Evolutionary conservation across 2,329 filamentous ascomycete species (phyloP).

Genomic region (Plectosphaerella cucumerina): DNA sequence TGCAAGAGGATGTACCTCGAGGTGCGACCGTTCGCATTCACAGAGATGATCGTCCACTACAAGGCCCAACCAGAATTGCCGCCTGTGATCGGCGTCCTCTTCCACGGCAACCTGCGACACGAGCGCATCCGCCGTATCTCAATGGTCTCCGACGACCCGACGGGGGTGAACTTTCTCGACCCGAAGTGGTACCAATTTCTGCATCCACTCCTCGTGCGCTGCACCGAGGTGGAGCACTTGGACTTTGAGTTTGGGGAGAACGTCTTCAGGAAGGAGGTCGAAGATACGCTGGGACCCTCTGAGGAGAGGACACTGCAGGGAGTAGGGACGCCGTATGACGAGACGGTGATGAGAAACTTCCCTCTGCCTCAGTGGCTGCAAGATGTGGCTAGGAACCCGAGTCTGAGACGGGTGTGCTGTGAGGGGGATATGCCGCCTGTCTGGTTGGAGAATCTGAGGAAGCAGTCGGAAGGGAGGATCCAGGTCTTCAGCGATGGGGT

Average conservation of each 20-base stretch:
- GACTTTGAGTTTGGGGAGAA: background rate
- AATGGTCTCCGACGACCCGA: background rate
- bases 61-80: background rate
- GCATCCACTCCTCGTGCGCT: background rate
- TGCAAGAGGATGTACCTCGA: slow-evolving; percentile 1
- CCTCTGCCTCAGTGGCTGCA: background rate
- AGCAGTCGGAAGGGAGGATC: background rate
- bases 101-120: background rate
- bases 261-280: background rate
- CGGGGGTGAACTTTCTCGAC: too few species aligned
- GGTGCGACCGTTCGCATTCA: background rate
- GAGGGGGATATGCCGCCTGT: background rate
- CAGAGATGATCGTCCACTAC: background rate
- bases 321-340: background rate
- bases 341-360: too few species aligned
- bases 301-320: background rate
- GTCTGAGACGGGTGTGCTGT: background rate
- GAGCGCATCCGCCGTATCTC: background rate
- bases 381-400: background rate
- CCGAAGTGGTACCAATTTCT: background rate
- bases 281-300: background rate
- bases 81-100: background rate
- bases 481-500: background rate
- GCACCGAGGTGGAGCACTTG: background rate
- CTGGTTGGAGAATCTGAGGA: background rate